Evolutionary conservation across 1,284 basidiomycete genomes (phyloP).

Genomic region (Heterobasidion irregulare): DNA sequence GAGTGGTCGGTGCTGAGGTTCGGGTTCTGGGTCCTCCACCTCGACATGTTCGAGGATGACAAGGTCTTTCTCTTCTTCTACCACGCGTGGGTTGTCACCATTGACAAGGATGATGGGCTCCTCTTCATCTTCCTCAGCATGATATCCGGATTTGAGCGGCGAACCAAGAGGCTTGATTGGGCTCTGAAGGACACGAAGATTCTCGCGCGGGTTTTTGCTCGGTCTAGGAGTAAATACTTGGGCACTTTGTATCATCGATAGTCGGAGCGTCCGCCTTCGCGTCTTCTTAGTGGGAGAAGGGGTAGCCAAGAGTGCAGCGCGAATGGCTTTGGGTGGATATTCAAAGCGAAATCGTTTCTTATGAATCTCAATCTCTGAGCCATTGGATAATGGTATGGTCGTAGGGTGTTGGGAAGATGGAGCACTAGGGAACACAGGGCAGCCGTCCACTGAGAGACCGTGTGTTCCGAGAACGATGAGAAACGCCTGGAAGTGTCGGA

Average conservation of each 20-base stretch:
- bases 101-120: slow-evolving; percentile 52
- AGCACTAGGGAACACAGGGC: slow-evolving; percentile 40
- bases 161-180: slow-evolving; percentile 37
- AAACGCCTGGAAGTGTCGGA: slow-evolving; percentile 42
- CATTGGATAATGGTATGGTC: slow-evolving; percentile 53
- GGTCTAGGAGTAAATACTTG: slow-evolving; percentile 64
- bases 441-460: slow-evolving; percentile 54
- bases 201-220: slow-evolving; percentile 48
- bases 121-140: slow-evolving; percentile 20
- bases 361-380: slow-evolving; percentile 58
- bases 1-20: slow-evolving; percentile 1
- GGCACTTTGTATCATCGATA: slow-evolving; percentile 68
- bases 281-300: slow-evolving; percentile 22
- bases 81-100: slow-evolving; percentile 55
- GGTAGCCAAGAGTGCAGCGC: slow-evolving; percentile 42
- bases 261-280: slow-evolving; percentile 39
- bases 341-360: slow-evolving; percentile 60
- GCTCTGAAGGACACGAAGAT: slow-evolving; percentile 51
- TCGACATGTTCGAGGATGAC: slow-evolving; percentile 62
- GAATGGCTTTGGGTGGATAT: slow-evolving; percentile 68
- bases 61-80: slow-evolving; percentile 62
- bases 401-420: slow-evolving; percentile 30
- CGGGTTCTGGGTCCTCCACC: slow-evolving; percentile 15
- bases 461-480: slow-evolving; percentile 48
- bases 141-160: slow-evolving; percentile 15